phyloP scores from a whole-genome alignment of 2,329 filamentous ascomycete species.

The Talaromyces marneffei region DNA sequence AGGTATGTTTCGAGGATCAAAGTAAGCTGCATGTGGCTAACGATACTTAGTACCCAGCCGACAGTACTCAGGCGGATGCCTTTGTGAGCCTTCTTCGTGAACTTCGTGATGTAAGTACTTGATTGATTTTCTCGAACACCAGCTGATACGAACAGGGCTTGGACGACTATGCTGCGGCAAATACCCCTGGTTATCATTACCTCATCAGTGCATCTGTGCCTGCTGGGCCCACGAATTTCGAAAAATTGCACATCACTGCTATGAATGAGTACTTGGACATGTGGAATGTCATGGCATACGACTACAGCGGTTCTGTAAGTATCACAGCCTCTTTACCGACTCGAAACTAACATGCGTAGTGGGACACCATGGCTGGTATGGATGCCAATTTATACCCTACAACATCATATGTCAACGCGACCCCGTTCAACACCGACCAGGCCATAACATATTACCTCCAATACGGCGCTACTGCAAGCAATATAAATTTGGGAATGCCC shows the following conservation, averaged over 20 bases:
- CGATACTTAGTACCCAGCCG: slow-evolving; percentile 23
- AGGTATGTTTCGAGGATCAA: slow-evolving; percentile 21
- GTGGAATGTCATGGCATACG: slow-evolving; percentile 71
- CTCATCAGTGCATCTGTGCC: slow-evolving; percentile 44
- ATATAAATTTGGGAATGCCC: slow-evolving; percentile 87
- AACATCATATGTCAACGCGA: slow-evolving; percentile 52
- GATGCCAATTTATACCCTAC: slow-evolving; percentile 65
- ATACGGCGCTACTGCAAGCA: slow-evolving; percentile 59
- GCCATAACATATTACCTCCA: slow-evolving; percentile 66
- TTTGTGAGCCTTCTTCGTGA: slow-evolving; percentile 32
- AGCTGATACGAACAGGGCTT: slow-evolving; percentile 40
- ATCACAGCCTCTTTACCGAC: not conserved
- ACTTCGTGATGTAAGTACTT: slow-evolving; percentile 21
- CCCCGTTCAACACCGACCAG: slow-evolving; percentile 69
- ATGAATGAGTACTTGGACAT: slow-evolving; percentile 48
- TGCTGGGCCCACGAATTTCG: slow-evolving; percentile 38
- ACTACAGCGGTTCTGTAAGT: slow-evolving; percentile 47
- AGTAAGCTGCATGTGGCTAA: slow-evolving; percentile 37
- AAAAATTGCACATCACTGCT: slow-evolving; percentile 35
- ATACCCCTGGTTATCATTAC: slow-evolving; percentile 38
- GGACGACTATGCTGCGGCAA: slow-evolving; percentile 38
- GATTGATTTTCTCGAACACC: not conserved
- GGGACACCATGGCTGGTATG: slow-evolving; percentile 10
- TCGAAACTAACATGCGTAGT: slow-evolving; percentile 1
- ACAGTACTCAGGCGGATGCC: slow-evolving; percentile 29